These are phyloP conservation scores for Hyaloperonospora brassicae DNA, from an alignment of 352 stramenopile genomes.

Conservation along the genomic window DNA sequence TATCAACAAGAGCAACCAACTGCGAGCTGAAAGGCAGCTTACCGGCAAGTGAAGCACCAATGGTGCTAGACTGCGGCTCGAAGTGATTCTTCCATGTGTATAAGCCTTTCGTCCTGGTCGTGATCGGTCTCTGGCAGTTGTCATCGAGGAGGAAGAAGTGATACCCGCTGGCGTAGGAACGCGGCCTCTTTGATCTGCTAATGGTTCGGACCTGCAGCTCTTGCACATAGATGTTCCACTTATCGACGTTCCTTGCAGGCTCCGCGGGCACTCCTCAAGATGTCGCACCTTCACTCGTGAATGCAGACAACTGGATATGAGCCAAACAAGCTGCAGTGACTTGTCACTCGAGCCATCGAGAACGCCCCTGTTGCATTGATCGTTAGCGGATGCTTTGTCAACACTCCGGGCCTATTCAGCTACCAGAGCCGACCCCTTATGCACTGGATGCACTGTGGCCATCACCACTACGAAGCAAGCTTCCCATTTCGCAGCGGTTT, in stretches of 20 bases:
- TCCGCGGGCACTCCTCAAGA: constrained; percentile 39
- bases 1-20: too few relatives aligned
- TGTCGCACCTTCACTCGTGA: too few relatives aligned
- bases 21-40: too few relatives aligned
- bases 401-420: too few relatives aligned
- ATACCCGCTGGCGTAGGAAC: constrained; percentile 32
- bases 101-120: constrained; percentile 22
- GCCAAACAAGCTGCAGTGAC: too few relatives aligned
- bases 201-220: constrained; percentile 39
- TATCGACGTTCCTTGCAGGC: constrained; percentile 35
- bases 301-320: too few relatives aligned
- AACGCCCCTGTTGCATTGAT: too few relatives aligned
- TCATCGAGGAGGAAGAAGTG: constrained; percentile 19
- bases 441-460: constrained; percentile 30
- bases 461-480: too few relatives aligned
- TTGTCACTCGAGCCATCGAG: too few relatives aligned
- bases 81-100: constrained; percentile 37
- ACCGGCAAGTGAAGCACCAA: too few relatives aligned
- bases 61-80: constrained; percentile 28
- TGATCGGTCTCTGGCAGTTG: constrained; percentile 23
- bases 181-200: constrained; percentile 29
- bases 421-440: too few relatives aligned
- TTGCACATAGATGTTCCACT: constrained; percentile 21
- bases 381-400: too few relatives aligned
- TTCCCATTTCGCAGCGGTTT: constrained; percentile 33